Evolutionary conservation across 169 alveolate genomes (phyloP), one percentile per base, ranked within the genome.

Genomic region (Plasmodium vinckei): DNA sequence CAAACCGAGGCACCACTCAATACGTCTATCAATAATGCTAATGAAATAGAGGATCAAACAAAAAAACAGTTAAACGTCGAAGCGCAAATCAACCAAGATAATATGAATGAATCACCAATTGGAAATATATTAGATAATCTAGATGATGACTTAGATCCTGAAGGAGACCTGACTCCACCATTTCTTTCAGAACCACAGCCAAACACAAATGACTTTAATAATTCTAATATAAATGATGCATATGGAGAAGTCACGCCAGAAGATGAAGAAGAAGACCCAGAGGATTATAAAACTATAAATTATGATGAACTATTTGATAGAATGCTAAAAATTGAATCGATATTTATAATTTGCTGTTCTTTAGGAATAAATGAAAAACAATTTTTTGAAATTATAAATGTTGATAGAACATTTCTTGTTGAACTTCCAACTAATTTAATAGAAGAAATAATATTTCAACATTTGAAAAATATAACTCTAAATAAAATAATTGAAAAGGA

Each of bases 291-390:
- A 82, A 67, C 67, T 42, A 82, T 82, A 54, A 67, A 82, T 60
- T 82, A 82, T 70, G 90, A 82, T 19, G 72, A 82, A 53, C n/a
- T 82, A 27, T 82, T 82, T 60, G 90, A 82, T 60, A 67, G 60
- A 49, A 70, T 82, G 10, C 13, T 82, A 46, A 82, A 67, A 53
- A 82, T 53, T 47, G 90, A 82, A 82, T 82, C 90, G n/a, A 27
- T 82, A 17, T 82, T 82, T 60, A 82, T 82, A 49, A 82, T 82
- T 12, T 82, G 90, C 39, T 82, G 90, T 47, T 23, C 90, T 9
- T 49, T 82, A 46, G 90, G 90, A 42, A 82, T 82, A 65, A 82
- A n/a, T 70, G 84, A 82, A 67, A 47, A 23, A 23, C 90, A 82
- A 19, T 82, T 82, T 49, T 82, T 82, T 27, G 63, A 82, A 21